phyloP scores from a whole-genome alignment of 257 asterid genomes.

The Handroanthus guayacan region DNA sequence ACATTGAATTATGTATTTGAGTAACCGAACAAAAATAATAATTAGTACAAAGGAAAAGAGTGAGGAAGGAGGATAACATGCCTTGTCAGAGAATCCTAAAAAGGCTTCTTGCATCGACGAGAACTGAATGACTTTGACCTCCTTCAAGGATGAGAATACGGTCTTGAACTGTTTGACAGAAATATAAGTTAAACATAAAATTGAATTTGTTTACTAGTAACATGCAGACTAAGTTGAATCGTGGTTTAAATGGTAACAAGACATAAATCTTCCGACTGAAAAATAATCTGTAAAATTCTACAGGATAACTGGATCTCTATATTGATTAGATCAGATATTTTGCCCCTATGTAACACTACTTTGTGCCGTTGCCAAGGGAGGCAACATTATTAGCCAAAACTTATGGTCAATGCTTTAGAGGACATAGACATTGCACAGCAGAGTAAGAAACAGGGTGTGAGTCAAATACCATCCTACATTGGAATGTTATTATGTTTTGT shows the following conservation, averaged over 20 bases:
- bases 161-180: slow-evolving; percentile 68
- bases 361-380: too few relatives aligned
- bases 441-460: too few relatives aligned
- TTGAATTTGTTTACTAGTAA: background rate
- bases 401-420: too few relatives aligned
- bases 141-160: slow-evolving; percentile 74
- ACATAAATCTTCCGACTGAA: slow-evolving; percentile 11
- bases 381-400: too few relatives aligned
- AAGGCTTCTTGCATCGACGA: slow-evolving; percentile 93
- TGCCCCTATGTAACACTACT: background rate
- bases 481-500: too few relatives aligned
- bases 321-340: background rate
- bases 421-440: too few relatives aligned
- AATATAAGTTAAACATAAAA: slow-evolving; percentile 22
- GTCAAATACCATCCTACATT: too few relatives aligned
- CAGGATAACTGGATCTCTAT: background rate
- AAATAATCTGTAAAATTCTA: background rate
- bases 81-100: slow-evolving; percentile 89
- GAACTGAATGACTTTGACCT: slow-evolving; percentile 89
- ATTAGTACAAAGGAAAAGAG: background rate
- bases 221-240: background rate
- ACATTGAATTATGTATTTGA: slow-evolving; percentile 13
- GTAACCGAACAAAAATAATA: background rate
- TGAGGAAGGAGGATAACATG: slow-evolving; percentile 38
- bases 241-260: background rate